Evolutionary conservation across 768 basidiomycete species (phyloP).

Genomic region (Daedaleopsis sinensis): DNA sequence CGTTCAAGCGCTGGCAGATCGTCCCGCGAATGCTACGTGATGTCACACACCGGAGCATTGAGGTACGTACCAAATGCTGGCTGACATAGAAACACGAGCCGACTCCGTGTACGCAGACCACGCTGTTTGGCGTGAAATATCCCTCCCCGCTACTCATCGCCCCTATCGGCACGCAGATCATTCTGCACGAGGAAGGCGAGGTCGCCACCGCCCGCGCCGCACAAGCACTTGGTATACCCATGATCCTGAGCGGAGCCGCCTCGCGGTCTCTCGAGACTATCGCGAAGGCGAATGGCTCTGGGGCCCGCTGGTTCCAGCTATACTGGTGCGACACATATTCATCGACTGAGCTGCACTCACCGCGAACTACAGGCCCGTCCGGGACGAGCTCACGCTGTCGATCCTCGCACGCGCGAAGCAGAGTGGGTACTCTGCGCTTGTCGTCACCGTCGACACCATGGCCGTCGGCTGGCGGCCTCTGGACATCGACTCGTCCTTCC

Average conservation of each 20-base stretch:
- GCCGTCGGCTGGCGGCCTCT: conserved; percentile 75
- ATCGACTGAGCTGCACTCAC: too few relatives aligned
- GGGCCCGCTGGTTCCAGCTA: conserved; percentile 79
- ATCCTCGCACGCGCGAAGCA: conserved; percentile 67
- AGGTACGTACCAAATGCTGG: conserved; percentile 44
- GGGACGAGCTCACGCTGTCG: conserved; percentile 63
- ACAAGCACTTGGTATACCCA: conserved; percentile 61
- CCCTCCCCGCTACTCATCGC: conserved; percentile 66
- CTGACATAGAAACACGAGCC: background rate
- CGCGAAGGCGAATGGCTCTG: conserved; percentile 69
- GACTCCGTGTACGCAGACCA: conserved; percentile 47
- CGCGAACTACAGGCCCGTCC: conserved; percentile 53
- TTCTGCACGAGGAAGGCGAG: conserved; percentile 73
- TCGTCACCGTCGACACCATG: conserved; percentile 83
- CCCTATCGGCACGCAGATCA: conserved; percentile 79
- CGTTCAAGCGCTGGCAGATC: conserved; percentile 70
- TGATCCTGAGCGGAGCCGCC: conserved; percentile 77
- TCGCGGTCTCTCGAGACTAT: conserved; percentile 76
- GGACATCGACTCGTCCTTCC: conserved; percentile 64
- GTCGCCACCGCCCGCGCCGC: conserved; percentile 71
- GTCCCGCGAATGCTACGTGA: conserved; percentile 80
- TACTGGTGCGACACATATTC: conserved; percentile 57
- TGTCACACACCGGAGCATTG: conserved; percentile 57
- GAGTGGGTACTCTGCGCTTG: conserved; percentile 67
- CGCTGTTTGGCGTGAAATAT: conserved; percentile 68